Evolutionary conservation across 805 yeast species (phyloP), one percentile per base, ranked within the genome.

Genomic region (Nakazawaea populi): DNA sequence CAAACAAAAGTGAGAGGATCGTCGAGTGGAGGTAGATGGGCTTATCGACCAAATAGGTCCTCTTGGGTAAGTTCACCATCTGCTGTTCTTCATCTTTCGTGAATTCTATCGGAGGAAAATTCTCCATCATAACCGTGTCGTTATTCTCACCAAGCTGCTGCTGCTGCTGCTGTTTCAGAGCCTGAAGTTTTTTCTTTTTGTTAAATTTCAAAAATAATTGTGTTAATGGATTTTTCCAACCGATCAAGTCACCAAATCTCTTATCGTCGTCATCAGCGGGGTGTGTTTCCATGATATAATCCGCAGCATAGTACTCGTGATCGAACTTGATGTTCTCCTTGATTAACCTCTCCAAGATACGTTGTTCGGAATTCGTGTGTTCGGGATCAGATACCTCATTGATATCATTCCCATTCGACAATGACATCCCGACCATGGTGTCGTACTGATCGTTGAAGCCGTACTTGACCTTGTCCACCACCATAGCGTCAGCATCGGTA

Each of bases 321-420:
- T 91, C 96, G 60, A 94, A 94, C 57, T 86, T 85, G 52, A 80
- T 77, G 49, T 77, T 75, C 55, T 89, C 96, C 50, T 78, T 80
- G 36, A 78, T 73, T 5, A 83, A 63, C 51, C 97, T 69, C 58
- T 85, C 90, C 55, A 76, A 68, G n/a, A 82, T 72, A 47, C 96
- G 68, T 34, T 82, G 87, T 41, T 70, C 73, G 0, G 79, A 68
- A 1, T 73, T 63, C 3, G 87, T 75, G 30, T 72, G 71, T 60
- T 92, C 98, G 0, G 97, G 96, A 55, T 85, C 85, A 1, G 82
- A 80, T 14, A 92, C 63, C 56, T 92, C 97, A 64, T 90, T 92
- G 52, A 94, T 87, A 63, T 92, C 98, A 61, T 94, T 94, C 2
- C 97, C 97, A 54, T 83, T 85, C 3, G 85, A 68, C 1, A 85